phyloP scores from a whole-genome alignment of 108 stramenopile genomes.

The Discostella stelligeroides region DNA sequence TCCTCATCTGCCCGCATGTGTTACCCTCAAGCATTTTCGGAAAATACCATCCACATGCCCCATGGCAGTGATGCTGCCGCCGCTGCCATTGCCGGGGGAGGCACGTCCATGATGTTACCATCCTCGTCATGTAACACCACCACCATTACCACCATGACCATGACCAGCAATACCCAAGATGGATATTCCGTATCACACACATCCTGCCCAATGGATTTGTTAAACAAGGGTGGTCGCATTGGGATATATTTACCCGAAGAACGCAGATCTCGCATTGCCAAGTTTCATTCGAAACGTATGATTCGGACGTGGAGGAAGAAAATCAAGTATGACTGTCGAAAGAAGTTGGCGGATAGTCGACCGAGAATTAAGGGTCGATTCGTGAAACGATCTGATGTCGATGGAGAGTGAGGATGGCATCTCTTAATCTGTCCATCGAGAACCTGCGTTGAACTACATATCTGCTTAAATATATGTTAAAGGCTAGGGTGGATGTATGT shows the following conservation, averaged over 20 bases:
- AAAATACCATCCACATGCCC: conserved; percentile 56
- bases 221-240: conserved; percentile 89
- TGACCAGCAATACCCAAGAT: not conserved
- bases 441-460: no score
- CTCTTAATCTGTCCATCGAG: no score
- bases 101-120: conserved; percentile 1
- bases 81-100: conserved; percentile 49
- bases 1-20: no score
- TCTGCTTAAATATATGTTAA: no score
- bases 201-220: conserved; percentile 80
- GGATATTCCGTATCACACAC: conserved; percentile 45
- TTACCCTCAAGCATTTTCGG: conserved; percentile 18
- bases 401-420: conserved; percentile 26
- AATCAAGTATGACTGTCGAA: conserved; percentile 99
- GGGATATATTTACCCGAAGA: conserved; percentile 96
- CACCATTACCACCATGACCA: not conserved
- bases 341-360: conserved; percentile 96
- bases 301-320: conserved; percentile 97
- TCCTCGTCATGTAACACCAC: conserved; percentile 10
- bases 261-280: conserved; percentile 89
- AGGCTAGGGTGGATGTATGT: no score
- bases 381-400: conserved; percentile 73
- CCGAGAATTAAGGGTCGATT: conserved; percentile 99
- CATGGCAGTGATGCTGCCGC: conserved; percentile 56
- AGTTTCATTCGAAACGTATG: conserved; percentile 95